Conservation (phyloP, 768 basidiomycete genomes). For the Leccinum subgranulosum region DNA sequence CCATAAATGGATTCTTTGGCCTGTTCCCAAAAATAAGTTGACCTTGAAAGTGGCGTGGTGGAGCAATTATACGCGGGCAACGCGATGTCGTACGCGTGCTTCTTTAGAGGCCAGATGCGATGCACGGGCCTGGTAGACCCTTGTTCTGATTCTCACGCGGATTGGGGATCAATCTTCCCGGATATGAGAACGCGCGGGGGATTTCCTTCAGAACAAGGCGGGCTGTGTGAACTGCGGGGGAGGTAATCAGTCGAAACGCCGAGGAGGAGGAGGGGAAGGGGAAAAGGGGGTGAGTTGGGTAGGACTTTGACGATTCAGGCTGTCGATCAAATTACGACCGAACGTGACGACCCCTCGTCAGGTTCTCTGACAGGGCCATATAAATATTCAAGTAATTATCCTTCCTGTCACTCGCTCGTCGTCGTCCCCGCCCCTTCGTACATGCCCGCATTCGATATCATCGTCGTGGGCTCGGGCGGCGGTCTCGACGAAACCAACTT, state of each 20-base stretch:
- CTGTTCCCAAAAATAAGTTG: slow-evolving; percentile 3
- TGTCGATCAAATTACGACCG: not conserved
- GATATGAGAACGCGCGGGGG: slow-evolving; percentile 10
- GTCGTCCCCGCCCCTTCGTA: not conserved
- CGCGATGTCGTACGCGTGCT: not conserved
- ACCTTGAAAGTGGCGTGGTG: slow-evolving; percentile 1
- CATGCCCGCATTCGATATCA: slow-evolving; percentile 62
- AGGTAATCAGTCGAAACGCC: not conserved
- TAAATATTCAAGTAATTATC: not conserved
- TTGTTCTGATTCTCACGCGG: slow-evolving; percentile 12
- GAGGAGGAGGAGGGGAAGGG: not conserved
- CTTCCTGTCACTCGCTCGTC: not conserved
- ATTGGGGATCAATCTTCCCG: slow-evolving; percentile 11
- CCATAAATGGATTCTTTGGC: slow-evolving; percentile 18
- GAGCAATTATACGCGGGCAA: not conserved
- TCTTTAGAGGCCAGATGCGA: slow-evolving; percentile 1
- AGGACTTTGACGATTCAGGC: not conserved
- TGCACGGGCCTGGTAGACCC: not conserved
- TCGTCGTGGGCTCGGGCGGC: slow-evolving; percentile 83
- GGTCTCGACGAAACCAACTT: slow-evolving; percentile 90
- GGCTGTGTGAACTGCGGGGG: not conserved
- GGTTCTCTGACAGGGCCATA: not conserved
- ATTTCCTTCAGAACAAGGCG: not conserved
- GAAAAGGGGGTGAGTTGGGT: not conserved
- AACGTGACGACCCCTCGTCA: not conserved